Evolutionary conservation across 257 asterid species (phyloP).

Genomic region (Solanum appendiculatum): DNA sequence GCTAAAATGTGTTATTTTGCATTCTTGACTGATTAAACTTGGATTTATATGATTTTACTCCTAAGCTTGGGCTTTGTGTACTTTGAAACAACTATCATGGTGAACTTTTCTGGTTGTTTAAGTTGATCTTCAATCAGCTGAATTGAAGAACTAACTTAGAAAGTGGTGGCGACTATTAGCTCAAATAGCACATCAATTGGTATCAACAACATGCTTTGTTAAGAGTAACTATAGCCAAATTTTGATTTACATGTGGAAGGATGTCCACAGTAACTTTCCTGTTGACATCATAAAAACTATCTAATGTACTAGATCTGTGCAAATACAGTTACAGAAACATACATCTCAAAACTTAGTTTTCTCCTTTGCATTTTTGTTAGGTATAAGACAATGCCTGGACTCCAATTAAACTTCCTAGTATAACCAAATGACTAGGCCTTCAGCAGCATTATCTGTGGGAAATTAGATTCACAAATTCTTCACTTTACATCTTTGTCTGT

Average conservation of each 20-base stretch:
- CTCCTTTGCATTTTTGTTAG: neutral
- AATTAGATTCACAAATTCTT: neutral
- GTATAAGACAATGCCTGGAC: neutral
- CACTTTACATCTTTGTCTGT: neutral
- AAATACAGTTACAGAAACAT: neutral
- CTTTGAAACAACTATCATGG: neutral
- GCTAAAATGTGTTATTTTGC: neutral
- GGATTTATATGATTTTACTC: neutral
- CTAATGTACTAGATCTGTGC: neutral
- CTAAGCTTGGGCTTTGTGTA: neutral
- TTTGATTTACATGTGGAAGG: neutral
- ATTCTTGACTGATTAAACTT: neutral
- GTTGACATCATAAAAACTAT: neutral
- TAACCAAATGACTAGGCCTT: neutral
- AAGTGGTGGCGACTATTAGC: neutral
- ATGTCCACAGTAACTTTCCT: neutral
- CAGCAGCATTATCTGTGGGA: neutral
- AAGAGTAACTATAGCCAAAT: neutral
- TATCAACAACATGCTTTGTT: neutral
- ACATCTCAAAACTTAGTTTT: neutral
- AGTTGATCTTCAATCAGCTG: neutral
- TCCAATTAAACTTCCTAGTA: neutral
- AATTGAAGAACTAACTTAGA: neutral
- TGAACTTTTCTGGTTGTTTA: neutral
- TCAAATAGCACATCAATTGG: neutral